Evolutionary conservation across 1,139 yeast genomes (phyloP).

Genomic region (Pichia sp.): DNA sequence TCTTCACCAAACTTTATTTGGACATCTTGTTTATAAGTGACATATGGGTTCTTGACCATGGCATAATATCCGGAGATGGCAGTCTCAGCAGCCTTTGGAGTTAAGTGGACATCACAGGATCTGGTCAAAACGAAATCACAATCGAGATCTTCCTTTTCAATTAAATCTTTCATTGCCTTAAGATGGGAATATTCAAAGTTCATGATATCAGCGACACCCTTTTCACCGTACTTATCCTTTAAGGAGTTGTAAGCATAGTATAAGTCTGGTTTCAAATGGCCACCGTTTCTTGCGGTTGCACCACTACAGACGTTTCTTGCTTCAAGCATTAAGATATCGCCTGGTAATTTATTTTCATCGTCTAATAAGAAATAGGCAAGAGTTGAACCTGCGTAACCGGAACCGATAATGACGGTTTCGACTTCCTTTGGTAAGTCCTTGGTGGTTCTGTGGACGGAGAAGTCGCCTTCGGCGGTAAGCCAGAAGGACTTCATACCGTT

Average conservation of each 20-base stretch:
- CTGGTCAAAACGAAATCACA: conserved; percentile 38
- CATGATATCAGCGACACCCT: conserved; percentile 35
- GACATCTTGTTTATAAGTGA: conserved; percentile 20
- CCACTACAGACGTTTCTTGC: conserved; percentile 43
- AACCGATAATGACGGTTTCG: conserved; percentile 37
- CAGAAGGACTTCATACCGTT: conserved; percentile 20
- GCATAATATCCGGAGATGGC: conserved; percentile 24
- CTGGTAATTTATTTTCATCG: conserved; percentile 19
- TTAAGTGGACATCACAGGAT: conserved; percentile 37
- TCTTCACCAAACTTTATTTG: conserved; percentile 27
- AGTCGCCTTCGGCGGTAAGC: conserved; percentile 26
- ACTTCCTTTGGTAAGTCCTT: conserved; percentile 26
- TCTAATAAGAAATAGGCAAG: conserved; percentile 34
- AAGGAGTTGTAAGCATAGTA: conserved; percentile 28
- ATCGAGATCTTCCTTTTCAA: conserved; percentile 35
- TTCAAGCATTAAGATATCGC: conserved; percentile 36
- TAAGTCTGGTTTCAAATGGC: conserved; percentile 42
- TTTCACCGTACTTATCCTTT: conserved; percentile 27
- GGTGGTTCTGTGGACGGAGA: conserved; percentile 22
- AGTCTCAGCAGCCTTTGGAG: conserved; percentile 15
- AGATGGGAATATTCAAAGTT: conserved; percentile 36
- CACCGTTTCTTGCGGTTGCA: conserved; percentile 49
- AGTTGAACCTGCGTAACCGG: conserved; percentile 42
- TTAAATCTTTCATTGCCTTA: conserved; percentile 29
- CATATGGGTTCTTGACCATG: conserved; percentile 25